Evolutionary conservation across 352 stramenopile species (phyloP).

Genomic region (Hyaloperonospora arabidopsidis): DNA sequence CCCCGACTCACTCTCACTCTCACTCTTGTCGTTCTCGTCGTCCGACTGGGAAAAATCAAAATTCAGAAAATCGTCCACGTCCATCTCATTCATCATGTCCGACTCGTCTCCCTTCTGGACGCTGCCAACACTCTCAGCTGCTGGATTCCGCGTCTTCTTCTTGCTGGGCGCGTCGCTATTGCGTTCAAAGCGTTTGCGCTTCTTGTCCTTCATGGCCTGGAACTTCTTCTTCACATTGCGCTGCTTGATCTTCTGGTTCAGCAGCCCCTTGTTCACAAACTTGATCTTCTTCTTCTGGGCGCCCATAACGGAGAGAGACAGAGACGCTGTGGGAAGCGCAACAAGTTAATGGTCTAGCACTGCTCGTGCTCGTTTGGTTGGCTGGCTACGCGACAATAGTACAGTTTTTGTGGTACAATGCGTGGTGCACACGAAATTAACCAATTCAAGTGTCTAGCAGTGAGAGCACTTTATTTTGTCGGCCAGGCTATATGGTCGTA

Average conservation of each 20-base stretch:
- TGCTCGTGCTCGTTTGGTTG: too few relatives aligned
- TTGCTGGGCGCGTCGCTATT: conserved; percentile 55
- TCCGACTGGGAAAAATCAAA: conserved; percentile 76
- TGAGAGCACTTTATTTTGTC: too few relatives aligned
- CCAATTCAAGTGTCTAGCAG: too few relatives aligned
- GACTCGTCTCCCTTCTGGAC: conserved; percentile 43
- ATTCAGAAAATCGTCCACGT: conserved; percentile 83
- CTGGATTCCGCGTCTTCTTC: conserved; percentile 35
- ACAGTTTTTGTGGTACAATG: not conserved
- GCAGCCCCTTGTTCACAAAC: conserved; percentile 78
- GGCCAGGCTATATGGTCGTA: too few relatives aligned
- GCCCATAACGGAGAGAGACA: conserved; percentile 28
- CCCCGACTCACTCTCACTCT: conserved; percentile 24
- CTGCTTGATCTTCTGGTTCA: conserved; percentile 76
- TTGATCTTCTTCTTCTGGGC: conserved; percentile 83
- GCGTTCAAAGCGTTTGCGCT: conserved; percentile 57
- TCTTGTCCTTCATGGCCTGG: conserved; percentile 71
- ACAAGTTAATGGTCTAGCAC: too few relatives aligned
- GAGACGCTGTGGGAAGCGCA: too few relatives aligned
- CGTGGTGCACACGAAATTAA: too few relatives aligned
- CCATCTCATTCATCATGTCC: conserved; percentile 85
- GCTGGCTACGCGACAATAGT: too few relatives aligned
- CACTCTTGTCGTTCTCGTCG: conserved; percentile 22
- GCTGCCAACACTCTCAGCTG: conserved; percentile 3
- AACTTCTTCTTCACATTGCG: conserved; percentile 81